phyloP scores from a whole-genome alignment of 331 rosid species.

The Quercus lobata region DNA sequence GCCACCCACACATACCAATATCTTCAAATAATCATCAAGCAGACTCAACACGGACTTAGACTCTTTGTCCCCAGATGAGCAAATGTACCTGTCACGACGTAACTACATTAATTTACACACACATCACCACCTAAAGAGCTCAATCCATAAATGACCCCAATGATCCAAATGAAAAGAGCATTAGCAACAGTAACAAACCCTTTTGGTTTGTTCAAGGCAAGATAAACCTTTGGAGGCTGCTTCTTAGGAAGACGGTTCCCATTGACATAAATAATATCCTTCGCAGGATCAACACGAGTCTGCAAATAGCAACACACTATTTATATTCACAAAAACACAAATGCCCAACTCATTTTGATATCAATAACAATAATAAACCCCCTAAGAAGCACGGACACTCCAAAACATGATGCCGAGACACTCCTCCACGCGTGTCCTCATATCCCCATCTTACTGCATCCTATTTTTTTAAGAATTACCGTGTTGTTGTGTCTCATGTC shows the following conservation, averaged over 20 bases:
- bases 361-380: background rate
- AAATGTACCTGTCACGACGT: slow-evolving; percentile 60
- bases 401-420: too few relatives aligned
- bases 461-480: too few relatives aligned
- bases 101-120: slow-evolving; percentile 2
- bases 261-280: slow-evolving; percentile 79
- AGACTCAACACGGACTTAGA: slow-evolving; percentile 62
- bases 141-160: slow-evolving; percentile 2
- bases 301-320: slow-evolving; percentile 17
- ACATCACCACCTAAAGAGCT: background rate
- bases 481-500: too few relatives aligned
- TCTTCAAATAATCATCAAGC: slow-evolving; percentile 66
- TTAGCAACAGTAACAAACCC: slow-evolving; percentile 49
- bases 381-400: too few relatives aligned
- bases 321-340: background rate
- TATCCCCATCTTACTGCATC: too few relatives aligned
- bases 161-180: background rate
- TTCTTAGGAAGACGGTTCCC: slow-evolving; percentile 93
- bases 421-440: too few relatives aligned
- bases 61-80: slow-evolving; percentile 79
- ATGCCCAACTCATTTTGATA: background rate
- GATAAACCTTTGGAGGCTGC: slow-evolving; percentile 81
- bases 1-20: slow-evolving; percentile 60
- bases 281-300: slow-evolving; percentile 86
- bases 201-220: slow-evolving; percentile 97